phyloP scores from a whole-genome alignment of 192 early-diverging fungal genomes.

The Entomortierella beljakovae region DNA sequence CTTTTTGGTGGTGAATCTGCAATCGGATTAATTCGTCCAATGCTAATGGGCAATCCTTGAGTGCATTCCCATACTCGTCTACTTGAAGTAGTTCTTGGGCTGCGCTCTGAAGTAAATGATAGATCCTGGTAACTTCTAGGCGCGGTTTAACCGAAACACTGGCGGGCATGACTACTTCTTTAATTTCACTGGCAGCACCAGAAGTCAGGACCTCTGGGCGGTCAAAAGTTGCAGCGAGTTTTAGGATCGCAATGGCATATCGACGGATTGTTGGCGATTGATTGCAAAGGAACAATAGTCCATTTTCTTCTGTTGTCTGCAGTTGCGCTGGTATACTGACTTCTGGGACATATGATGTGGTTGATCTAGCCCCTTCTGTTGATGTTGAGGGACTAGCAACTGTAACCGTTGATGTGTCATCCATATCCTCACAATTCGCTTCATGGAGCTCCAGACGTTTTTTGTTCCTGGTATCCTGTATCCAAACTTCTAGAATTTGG shows the following conservation, averaged over 20 bases:
- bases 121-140: conserved; percentile 25
- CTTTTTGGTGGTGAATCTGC: conserved; percentile 64
- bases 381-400: conserved; percentile 39
- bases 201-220: conserved; percentile 19
- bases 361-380: conserved; percentile 46
- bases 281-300: conserved; percentile 77
- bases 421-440: background rate
- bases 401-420: conserved; percentile 2
- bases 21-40: conserved; percentile 56
- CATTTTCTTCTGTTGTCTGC: conserved; percentile 80
- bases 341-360: conserved; percentile 49
- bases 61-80: conserved; percentile 60
- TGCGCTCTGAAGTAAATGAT: conserved; percentile 42
- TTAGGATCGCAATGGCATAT: conserved; percentile 70
- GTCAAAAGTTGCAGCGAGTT: conserved; percentile 65
- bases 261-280: conserved; percentile 66
- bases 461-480: conserved; percentile 52
- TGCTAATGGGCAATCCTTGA: conserved; percentile 55
- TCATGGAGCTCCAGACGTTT: conserved; percentile 27
- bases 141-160: conserved; percentile 33
- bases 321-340: conserved; percentile 59
- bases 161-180: conserved; percentile 26
- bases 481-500: conserved; percentile 70
- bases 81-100: conserved; percentile 63
- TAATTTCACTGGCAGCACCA: conserved; percentile 14